Evolutionary conservation across 2,329 filamentous ascomycete species (phyloP).

Genomic region (Hymenoscyphus occultus): DNA sequence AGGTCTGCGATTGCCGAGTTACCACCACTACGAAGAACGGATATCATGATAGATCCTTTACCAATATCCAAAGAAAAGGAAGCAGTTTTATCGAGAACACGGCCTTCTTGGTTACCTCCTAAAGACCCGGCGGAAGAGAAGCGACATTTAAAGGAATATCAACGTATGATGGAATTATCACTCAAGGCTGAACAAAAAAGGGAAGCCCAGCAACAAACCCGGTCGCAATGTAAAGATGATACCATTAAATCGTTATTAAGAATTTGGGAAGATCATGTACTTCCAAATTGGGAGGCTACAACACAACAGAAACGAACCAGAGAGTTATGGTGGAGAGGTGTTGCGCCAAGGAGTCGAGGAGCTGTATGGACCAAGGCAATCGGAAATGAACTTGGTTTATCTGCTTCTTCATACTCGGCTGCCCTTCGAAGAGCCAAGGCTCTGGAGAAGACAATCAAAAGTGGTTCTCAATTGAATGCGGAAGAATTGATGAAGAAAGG

Average conservation of each 20-base stretch:
- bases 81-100: slow-evolving; percentile 74
- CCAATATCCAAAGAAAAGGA: slow-evolving; percentile 86
- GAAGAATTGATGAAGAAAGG: slow-evolving; percentile 55
- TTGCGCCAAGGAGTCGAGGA: slow-evolving; percentile 64
- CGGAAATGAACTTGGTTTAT: slow-evolving; percentile 40
- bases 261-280: slow-evolving; percentile 73
- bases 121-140: slow-evolving; percentile 90
- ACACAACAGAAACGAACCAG: slow-evolving; percentile 65
- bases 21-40: slow-evolving; percentile 54
- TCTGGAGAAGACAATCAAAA: slow-evolving; percentile 46
- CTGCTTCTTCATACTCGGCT: slow-evolving; percentile 64
- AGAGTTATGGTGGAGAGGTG: slow-evolving; percentile 79
- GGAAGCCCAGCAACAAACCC: slow-evolving; percentile 51
- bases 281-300: slow-evolving; percentile 73
- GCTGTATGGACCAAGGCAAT: slow-evolving; percentile 36
- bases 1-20: slow-evolving; percentile 67
- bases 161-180: slow-evolving; percentile 73
- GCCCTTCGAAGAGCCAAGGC: slow-evolving; percentile 66
- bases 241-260: slow-evolving; percentile 53
- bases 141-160: slow-evolving; percentile 80
- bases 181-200: slow-evolving; percentile 58
- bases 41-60: slow-evolving; percentile 81
- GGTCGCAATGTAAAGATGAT: slow-evolving; percentile 52
- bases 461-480: slow-evolving; percentile 32
- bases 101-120: slow-evolving; percentile 80